Conservation (phyloP, 345 rosid species). For the Physaria fendleri region DNA sequence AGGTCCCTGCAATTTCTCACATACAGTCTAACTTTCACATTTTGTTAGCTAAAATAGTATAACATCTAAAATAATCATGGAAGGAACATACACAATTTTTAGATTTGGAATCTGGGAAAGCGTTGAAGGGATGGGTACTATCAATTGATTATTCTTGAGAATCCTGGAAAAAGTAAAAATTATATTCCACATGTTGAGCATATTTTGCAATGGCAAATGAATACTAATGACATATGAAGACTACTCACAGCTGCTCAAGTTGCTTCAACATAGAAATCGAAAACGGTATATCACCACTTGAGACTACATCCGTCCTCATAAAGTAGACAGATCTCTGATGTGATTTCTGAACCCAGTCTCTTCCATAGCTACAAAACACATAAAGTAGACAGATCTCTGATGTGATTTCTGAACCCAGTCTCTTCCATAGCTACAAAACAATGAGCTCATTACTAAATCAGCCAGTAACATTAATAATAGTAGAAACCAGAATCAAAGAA, state of each 20-base stretch:
- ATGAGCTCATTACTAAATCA: no score
- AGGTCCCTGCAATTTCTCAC: constrained; percentile 52
- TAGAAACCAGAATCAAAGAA: no score
- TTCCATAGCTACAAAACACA: no score
- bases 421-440: no score
- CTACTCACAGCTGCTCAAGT: constrained; percentile 67
- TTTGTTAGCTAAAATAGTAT: neutral
- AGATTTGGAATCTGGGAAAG: constrained; percentile 92
- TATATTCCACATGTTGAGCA: no score
- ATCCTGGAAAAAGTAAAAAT: constrained; percentile 35
- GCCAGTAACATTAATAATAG: no score
- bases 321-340: no score
- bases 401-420: no score
- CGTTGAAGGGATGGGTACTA: constrained; percentile 85
- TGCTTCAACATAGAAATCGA: constrained; percentile 84
- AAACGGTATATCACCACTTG: constrained; percentile 89
- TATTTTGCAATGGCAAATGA: neutral
- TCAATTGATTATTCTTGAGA: constrained; percentile 82
- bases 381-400: no score
- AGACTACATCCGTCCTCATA: no score
- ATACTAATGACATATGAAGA: neutral
- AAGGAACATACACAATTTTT: constrained; percentile 60
- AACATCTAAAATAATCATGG: neutral
- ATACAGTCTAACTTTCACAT: neutral
- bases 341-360: no score